These are phyloP conservation scores for Keqinozyma sinolaborantium DNA, from an alignment of 1,139 yeast genomes.

Conservation along the genomic window DNA sequence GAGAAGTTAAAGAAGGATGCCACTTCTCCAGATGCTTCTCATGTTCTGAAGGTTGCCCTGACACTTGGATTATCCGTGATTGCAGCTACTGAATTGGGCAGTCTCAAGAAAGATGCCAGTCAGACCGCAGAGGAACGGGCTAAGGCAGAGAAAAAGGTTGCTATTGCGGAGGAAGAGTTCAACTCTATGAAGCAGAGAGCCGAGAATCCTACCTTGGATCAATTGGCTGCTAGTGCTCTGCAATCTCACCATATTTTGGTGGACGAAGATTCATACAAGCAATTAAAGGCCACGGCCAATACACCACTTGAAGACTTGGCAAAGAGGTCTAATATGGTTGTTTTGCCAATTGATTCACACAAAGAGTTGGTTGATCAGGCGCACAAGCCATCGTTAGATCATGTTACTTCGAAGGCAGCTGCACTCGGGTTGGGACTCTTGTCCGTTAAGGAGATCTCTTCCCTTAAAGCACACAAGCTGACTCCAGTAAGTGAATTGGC, in stretches of 20 bases:
- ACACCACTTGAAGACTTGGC: conserved; percentile 10
- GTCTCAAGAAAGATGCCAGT: conserved; percentile 3
- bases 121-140: conserved; percentile 8
- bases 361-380: conserved; percentile 6
- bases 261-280: conserved; percentile 6
- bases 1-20: conserved; percentile 7
- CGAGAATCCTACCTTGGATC: conserved; percentile 25
- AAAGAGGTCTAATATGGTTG: conserved; percentile 2
- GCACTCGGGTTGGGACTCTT: neutral
- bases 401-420: conserved; percentile 21
- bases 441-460: neutral
- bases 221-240: conserved; percentile 29
- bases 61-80: conserved; percentile 16
- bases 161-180: conserved; percentile 4
- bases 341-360: conserved; percentile 5
- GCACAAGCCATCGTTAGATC: conserved; percentile 11
- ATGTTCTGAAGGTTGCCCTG: conserved; percentile 18
- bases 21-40: conserved; percentile 9
- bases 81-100: conserved; percentile 9
- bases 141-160: conserved; percentile 6
- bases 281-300: conserved; percentile 2
- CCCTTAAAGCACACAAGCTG: neutral
- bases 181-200: conserved; percentile 3
- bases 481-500: conserved; percentile 16
- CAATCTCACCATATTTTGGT: conserved; percentile 13